Percentiles rank a stretch among this genome's conserved stretches.
These are phyloP conservation scores for Triticum monococcum DNA, from an alignment of 176 grass and related monocot genomes.

Conservation along the genomic window DNA sequence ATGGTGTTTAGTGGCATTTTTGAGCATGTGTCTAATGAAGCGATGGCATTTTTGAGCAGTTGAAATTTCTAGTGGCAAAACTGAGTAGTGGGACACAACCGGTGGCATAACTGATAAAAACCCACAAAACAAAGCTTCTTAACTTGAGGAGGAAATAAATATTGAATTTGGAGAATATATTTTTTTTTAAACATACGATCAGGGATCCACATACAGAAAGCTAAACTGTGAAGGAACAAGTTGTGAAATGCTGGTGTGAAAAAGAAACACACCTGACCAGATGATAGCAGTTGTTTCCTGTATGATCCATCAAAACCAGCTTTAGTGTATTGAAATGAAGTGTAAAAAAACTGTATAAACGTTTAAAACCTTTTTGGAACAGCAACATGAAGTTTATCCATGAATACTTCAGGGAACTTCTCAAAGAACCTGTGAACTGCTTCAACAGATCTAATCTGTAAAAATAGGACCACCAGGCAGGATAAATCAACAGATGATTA, in stretches of 20 bases:
- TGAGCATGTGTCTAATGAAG: too few species aligned
- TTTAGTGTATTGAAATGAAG: constrained; percentile 36
- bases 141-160: neutral
- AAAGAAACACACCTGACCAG: constrained; percentile 52
- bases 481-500: constrained; percentile 25
- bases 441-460: constrained; percentile 85
- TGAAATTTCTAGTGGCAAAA: too few species aligned
- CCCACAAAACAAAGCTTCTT: neutral
- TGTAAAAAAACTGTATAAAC: constrained; percentile 27
- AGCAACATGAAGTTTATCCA: constrained; percentile 70
- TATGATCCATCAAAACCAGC: constrained; percentile 30
- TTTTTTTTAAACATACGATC: neutral
- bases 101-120: too few species aligned
- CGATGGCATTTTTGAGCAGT: too few species aligned
- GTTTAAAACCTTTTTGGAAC: constrained; percentile 66
- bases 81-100: too few species aligned
- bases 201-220: neutral
- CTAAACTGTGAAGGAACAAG: neutral
- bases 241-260: neutral
- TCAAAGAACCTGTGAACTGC: constrained; percentile 82
- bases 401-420: constrained; percentile 91
- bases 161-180: neutral
- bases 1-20: too few species aligned
- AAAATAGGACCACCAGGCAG: constrained; percentile 15
- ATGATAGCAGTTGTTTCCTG: constrained; percentile 71